These are phyloP conservation scores for Nitzschia sp. DNA, from an alignment of 108 stramenopile genomes.

Conservation along the genomic window DNA sequence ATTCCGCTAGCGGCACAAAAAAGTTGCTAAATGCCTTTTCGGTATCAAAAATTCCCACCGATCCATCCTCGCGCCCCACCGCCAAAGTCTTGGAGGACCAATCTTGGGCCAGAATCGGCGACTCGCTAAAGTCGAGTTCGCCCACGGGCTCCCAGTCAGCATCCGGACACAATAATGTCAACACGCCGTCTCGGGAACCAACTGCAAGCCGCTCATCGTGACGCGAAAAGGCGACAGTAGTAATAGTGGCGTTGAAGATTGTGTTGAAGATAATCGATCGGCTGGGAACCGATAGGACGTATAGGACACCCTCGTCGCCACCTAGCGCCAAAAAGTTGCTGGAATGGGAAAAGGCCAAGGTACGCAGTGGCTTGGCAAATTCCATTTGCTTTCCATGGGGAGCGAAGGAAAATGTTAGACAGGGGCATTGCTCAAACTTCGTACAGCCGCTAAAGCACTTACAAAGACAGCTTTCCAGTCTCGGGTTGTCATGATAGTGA, in stretches of 20 bases:
- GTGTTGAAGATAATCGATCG: constrained; percentile 40
- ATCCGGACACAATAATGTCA: constrained; percentile 29
- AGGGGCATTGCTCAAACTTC: not conserved
- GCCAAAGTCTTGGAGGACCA: constrained; percentile 47
- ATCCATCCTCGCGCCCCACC: constrained; percentile 43
- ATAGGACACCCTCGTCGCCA: constrained; percentile 36
- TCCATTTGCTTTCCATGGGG: constrained; percentile 32
- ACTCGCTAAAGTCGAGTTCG: constrained; percentile 42
- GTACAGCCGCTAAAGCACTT: not conserved
- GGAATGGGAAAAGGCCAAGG: constrained; percentile 43
- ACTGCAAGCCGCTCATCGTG: constrained; percentile 43
- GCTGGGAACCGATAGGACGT: constrained; percentile 35
- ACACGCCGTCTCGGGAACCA: constrained; percentile 34
- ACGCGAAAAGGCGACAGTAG: constrained; percentile 33
- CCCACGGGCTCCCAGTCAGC: constrained; percentile 33
- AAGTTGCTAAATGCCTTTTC: constrained; percentile 37
- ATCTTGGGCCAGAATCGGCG: constrained; percentile 29
- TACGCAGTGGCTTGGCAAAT: constrained; percentile 42
- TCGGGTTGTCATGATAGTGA: constrained; percentile 35
- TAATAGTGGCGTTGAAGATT: constrained; percentile 30
- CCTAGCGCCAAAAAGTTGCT: constrained; percentile 46
- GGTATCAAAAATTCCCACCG: constrained; percentile 43
- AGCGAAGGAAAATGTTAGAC: not conserved
- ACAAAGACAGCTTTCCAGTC: constrained; percentile 41
- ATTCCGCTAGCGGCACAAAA: constrained; percentile 28